Evolutionary conservation across 305 asterid genomes (phyloP).

Genomic region (Ilex paraguariensis): DNA sequence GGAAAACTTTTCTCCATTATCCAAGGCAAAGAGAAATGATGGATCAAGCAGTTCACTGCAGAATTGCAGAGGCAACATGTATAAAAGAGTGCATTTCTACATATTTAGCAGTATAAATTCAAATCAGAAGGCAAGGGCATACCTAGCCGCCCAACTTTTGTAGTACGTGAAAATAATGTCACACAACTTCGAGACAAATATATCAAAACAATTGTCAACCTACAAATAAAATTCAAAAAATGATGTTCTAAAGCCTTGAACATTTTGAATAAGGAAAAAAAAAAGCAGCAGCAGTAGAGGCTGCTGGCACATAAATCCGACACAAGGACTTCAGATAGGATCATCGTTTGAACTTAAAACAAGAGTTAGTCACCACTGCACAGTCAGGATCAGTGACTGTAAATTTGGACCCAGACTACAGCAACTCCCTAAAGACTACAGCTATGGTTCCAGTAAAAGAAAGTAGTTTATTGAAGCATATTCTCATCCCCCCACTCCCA

Average conservation of each 20-base stretch:
- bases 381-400: neutral
- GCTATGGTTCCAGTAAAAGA: too few species aligned
- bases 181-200: constrained; percentile 78
- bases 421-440: too few species aligned
- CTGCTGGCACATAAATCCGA: too few species aligned
- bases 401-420: neutral
- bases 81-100: constrained; percentile 10
- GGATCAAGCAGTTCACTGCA: constrained; percentile 93
- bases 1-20: constrained; percentile 81
- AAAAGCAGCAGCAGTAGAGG: neutral
- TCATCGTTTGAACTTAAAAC: neutral
- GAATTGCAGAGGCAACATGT: constrained; percentile 23
- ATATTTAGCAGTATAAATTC: neutral
- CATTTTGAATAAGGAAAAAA: constrained; percentile 4
- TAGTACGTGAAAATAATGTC: constrained; percentile 81
- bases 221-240: constrained; percentile 29
- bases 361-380: neutral
- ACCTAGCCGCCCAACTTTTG: constrained; percentile 99
- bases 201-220: constrained; percentile 97
- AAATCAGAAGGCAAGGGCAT: constrained; percentile 19
- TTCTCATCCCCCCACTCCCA: too few species aligned
- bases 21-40: constrained; percentile 87
- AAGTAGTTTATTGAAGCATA: too few species aligned
- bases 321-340: neutral
- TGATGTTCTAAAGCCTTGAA: constrained; percentile 7